Conservation (phyloP, 208 protist genomes). For the Balamuthia mandrillaris region DNA sequence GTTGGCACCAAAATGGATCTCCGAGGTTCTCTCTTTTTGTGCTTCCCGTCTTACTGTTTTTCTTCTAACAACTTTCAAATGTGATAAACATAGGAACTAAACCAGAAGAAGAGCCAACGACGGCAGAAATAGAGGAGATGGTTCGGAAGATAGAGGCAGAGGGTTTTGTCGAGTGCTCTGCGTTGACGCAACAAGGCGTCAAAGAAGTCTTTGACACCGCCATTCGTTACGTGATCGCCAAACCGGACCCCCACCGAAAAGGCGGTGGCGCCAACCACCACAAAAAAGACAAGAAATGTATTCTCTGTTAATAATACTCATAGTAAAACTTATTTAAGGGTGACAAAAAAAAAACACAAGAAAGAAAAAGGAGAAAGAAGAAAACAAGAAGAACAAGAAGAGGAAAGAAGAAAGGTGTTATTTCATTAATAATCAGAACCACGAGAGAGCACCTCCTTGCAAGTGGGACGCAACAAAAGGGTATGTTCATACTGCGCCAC, state of each 20-base stretch:
- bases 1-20: conserved; percentile 70
- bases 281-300: conserved; percentile 51
- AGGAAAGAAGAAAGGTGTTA: too few relatives aligned
- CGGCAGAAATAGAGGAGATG: conserved; percentile 49
- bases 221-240: conserved; percentile 54
- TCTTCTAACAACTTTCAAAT: too few relatives aligned
- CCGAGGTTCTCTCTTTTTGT: too few relatives aligned
- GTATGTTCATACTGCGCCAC: conserved; percentile 97
- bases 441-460: conserved; percentile 92
- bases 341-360: too few relatives aligned
- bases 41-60: too few relatives aligned
- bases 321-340: too few relatives aligned
- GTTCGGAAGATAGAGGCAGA: conserved; percentile 35
- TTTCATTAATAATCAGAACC: conserved; percentile 96
- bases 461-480: conserved; percentile 87
- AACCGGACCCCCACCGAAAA: conserved; percentile 39
- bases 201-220: conserved; percentile 32
- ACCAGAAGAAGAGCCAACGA: conserved; percentile 24
- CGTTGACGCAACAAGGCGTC: conserved; percentile 44
- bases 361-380: too few relatives aligned
- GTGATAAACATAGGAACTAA: conserved; percentile 46
- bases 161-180: conserved; percentile 50
- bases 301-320: conserved; percentile 48
- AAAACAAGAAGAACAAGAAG: too few relatives aligned
- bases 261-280: conserved; percentile 15